Evolutionary conservation across 2,329 filamentous ascomycete genomes (phyloP), one percentile per base, ranked within the genome.

Genomic region (Fusarium mangiferae): DNA sequence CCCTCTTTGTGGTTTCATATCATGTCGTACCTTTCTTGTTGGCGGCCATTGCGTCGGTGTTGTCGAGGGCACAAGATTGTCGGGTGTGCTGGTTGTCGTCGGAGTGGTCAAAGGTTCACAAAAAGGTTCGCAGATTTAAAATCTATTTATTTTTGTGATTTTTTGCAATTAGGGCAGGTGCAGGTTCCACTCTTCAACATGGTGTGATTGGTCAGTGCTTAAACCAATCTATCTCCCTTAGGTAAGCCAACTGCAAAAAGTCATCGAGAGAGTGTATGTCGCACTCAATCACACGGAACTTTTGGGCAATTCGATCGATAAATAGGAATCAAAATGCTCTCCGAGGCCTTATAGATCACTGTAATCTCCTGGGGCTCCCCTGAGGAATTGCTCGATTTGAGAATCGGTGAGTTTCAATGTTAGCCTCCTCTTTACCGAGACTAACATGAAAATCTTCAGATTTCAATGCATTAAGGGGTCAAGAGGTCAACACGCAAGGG

Each of bases 1-100:
- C 66, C 58, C 54, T 69, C 61, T 49, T 69, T 41, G 30, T 52
- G 62, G 42, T 44, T 63, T 64, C 62, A 70, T 61, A 66, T 83
- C 78, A 83, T 81, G 77, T 80, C 83, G 81, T 87, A 87, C 85
- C 85, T 86, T 87, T 87, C 82, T 85, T 84, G 74, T 81, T 81
- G 66, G 74, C 77, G 73, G 80, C 81, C 80, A 81, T 81, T 79
- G 70, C 79, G 76, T 79, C 75, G 61, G 60, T 58, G 44, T 78
- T 78, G 68, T 78, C 72, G 69, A 71, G 71, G 63, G 75, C 74
- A 78, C 78, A 66, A 73, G 68, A 46, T 70, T 70, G 63, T 75
- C 69, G 73, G 62, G 68, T 76, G 77, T 75, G 74, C 62, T 78
- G 65, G 76, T 78, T 75, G 77, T 78, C 65, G 75, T 77, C 68